These are phyloP conservation scores for Fusarium incarnatum DNA, from an alignment of 2,329 filamentous ascomycete species.

Conservation along the genomic window DNA sequence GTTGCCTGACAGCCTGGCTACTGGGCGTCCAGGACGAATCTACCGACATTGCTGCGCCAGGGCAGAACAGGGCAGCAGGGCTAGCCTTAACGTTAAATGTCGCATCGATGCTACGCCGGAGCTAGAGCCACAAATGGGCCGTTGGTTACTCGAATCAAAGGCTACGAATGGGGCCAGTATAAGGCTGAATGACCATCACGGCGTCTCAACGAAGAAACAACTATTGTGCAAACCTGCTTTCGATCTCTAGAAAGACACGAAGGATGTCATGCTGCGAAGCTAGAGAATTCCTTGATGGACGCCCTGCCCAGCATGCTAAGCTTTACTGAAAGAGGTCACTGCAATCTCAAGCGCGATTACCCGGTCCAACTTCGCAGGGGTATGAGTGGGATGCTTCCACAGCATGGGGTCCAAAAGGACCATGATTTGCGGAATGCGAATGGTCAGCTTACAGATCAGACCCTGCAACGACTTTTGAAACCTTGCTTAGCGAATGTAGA, in stretches of 20 bases:
- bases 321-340: neutral
- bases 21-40: neutral
- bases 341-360: slow-evolving; percentile 1
- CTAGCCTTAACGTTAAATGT: slow-evolving; percentile 7
- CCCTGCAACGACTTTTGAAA: slow-evolving; percentile 16
- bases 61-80: neutral
- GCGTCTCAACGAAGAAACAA: too few relatives aligned
- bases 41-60: neutral
- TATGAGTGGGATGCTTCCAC: neutral
- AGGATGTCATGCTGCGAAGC: neutral
- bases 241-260: neutral
- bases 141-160: neutral
- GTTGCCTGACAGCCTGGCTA: neutral
- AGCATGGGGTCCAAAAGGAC: slow-evolving; percentile 4
- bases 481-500: neutral
- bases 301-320: neutral
- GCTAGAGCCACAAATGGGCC: neutral
- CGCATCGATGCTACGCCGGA: neutral
- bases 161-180: neutral
- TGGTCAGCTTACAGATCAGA: slow-evolving; percentile 35
- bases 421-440: slow-evolving; percentile 30
- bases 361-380: slow-evolving; percentile 10
- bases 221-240: neutral
- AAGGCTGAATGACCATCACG: neutral
- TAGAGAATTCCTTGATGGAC: neutral